Evolutionary conservation across 75 land plant species (phyloP), one percentile per base, ranked within the genome.

Genomic region (Pseudotsuga menziesii): DNA sequence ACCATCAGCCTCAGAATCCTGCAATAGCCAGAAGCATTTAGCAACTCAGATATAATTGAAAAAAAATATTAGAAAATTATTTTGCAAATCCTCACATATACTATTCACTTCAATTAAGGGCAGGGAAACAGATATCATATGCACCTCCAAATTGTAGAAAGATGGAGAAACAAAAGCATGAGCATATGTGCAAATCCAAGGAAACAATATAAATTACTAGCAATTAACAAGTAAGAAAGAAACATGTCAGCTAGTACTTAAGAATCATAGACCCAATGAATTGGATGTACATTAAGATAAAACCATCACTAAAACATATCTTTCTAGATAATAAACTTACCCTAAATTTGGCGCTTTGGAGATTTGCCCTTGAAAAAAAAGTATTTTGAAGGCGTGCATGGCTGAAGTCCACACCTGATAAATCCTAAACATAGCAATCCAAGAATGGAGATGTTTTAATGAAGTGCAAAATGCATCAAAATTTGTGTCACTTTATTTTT

Each of bases 331-430:
- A 75, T 36, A 9, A 48, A 72, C 83, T 20, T 76, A 92, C 94
- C 81, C 84, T 80, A 61, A 94, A 93, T 74, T 93, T 89, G 19
- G 98, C 89, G 26, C 76, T 67, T 20, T 89, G 87, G 57, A 94
- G 87, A 78, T 94, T 89, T n/a, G 98, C 98, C 80, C 90, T 81
- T 41, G 93, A 90, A 73, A 94, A 94, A 78, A 90, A 89, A 3
- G 92, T 90, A 72, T 81, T 84, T 71, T 78, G 82, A 19, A 94
- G 76, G 56, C 87, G 75, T 61, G 95, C 90, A 87, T 83, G 78
- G 79, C 95, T 92, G 82, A 94, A 89, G 75, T 94, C 98, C 74
- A 91, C 95, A 82, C 61, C 79, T 23, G 95, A 92, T 12, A 93
- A 81, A 79, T 93, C 96, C 90, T 91, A n/a, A 20, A 35, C 7